phyloP scores from a whole-genome alignment of 2,329 filamentous ascomycete species.

The Endothia cerciana region DNA sequence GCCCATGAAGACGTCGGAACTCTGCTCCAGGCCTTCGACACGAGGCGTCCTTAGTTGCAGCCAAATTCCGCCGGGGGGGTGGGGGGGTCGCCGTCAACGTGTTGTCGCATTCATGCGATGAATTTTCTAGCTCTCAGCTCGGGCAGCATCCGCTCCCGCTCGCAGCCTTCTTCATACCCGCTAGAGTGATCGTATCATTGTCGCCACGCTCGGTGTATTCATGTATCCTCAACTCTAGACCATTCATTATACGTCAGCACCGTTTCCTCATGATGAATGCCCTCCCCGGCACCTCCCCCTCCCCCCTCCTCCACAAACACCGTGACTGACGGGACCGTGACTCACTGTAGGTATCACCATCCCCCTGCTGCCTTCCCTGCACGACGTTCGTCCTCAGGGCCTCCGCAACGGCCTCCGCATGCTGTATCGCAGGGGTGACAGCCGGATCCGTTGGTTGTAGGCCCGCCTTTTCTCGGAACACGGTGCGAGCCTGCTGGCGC shows the following conservation, averaged over 20 bases:
- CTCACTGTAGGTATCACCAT: conserved; percentile 60
- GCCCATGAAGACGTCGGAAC: not conserved
- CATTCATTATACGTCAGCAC: not conserved
- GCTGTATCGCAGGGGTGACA: conserved; percentile 67
- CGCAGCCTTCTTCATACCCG: conserved; percentile 42
- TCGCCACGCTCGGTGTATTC: conserved; percentile 88
- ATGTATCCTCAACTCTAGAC: conserved; percentile 81
- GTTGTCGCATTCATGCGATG: not conserved
- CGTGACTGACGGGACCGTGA: not conserved
- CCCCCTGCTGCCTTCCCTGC: conserved; percentile 67
- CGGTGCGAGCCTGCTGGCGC: conserved; percentile 69
- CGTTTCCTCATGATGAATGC: not conserved
- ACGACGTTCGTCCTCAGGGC: conserved; percentile 86
- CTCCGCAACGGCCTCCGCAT: conserved; percentile 81
- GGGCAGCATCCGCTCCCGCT: conserved; percentile 34
- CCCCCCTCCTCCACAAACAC: not conserved
- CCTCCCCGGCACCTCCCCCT: not conserved
- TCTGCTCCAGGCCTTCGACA: not conserved
- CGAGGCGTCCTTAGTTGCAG: not conserved
- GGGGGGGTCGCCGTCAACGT: not conserved
- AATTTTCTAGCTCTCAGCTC: conserved; percentile 4
- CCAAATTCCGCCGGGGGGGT: not conserved
- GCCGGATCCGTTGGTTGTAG: conserved; percentile 62
- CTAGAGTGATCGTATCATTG: conserved; percentile 84
- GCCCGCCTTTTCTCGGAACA: conserved; percentile 71